A percentile compares a stretch with the other conserved stretches of the same genome.
Evolutionary conservation across 2,329 filamentous ascomycete genomes (phyloP).

Genomic region (Diplodia mutila): DNA sequence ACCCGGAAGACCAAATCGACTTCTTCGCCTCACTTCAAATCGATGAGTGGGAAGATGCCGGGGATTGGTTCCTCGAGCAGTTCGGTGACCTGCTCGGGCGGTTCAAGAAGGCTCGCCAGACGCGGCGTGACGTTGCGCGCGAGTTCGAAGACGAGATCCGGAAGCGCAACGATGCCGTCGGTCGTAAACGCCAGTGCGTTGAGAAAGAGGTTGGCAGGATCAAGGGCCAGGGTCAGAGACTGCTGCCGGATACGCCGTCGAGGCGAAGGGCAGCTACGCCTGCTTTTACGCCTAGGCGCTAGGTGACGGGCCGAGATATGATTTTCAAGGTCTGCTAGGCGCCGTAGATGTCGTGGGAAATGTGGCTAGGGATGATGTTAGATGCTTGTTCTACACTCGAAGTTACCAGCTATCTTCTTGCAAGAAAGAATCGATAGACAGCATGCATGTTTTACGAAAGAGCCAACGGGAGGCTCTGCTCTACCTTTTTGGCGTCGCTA

Average conservation of each 20-base stretch:
- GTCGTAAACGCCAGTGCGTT: slow-evolving; percentile 54
- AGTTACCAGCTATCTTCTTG: neutral
- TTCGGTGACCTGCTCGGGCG: slow-evolving; percentile 57
- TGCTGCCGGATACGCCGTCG: slow-evolving; percentile 53
- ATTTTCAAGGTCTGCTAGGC: neutral
- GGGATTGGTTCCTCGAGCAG: slow-evolving; percentile 62
- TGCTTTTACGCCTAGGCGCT: neutral
- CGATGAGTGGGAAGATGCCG: slow-evolving; percentile 64
- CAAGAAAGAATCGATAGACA: neutral
- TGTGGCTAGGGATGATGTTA: neutral
- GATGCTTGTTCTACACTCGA: neutral
- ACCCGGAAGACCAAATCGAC: slow-evolving; percentile 44
- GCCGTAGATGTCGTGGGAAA: neutral
- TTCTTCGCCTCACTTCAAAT: slow-evolving; percentile 59
- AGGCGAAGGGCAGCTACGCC: slow-evolving; percentile 25
- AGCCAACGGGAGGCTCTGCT: neutral
- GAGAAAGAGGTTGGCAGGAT: slow-evolving; percentile 57
- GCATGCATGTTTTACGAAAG: neutral
- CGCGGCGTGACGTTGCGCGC: slow-evolving; percentile 57
- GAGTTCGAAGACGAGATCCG: slow-evolving; percentile 61
- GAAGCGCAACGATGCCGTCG: slow-evolving; percentile 55
- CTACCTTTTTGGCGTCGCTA: slow-evolving; percentile 12
- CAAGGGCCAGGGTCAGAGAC: slow-evolving; percentile 57
- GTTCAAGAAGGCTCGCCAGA: slow-evolving; percentile 57
- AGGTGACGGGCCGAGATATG: neutral